Conservation (phyloP, 306 rosid genomes). For the Dryas drummondii region DNA sequence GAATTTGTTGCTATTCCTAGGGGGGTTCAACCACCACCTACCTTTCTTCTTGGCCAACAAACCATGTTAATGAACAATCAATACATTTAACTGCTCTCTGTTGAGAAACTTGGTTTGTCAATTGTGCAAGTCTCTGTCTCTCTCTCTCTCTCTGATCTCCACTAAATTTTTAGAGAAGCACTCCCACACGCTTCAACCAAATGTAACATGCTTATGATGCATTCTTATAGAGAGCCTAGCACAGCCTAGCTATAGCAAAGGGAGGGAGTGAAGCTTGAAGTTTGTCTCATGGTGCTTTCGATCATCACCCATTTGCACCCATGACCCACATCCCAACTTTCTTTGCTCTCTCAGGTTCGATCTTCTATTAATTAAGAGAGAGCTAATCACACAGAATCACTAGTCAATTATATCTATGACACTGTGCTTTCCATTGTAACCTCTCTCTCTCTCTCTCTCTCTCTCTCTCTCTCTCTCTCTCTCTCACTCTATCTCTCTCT, state of each 20-base stretch:
- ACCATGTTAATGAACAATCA: slow-evolving; percentile 62
- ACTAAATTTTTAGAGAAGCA: background rate
- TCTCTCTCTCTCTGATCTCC: background rate
- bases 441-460: no score
- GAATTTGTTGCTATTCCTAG: slow-evolving; percentile 25
- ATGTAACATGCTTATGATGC: background rate
- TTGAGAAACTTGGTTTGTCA: slow-evolving; percentile 23
- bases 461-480: background rate
- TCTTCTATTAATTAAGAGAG: background rate
- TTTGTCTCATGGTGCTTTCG: no score
- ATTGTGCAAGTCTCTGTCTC: slow-evolving; percentile 5
- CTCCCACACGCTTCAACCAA: slow-evolving; percentile 14
- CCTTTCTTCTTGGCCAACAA: slow-evolving; percentile 69
- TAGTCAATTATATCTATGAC: background rate
- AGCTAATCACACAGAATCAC: background rate
- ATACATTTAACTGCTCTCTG: slow-evolving; percentile 45
- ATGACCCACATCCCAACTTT: background rate
- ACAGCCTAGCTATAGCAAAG: no score
- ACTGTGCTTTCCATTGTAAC: background rate
- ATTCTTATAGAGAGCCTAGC: no score
- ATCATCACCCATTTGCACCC: no score
- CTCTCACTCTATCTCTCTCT: background rate
- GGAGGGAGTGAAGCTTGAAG: no score
- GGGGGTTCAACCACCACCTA: slow-evolving; percentile 96
- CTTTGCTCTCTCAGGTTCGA: no score